Evolutionary conservation across 2,329 filamentous ascomycete species (phyloP).

Genomic region (Colletotrichum sp.): DNA sequence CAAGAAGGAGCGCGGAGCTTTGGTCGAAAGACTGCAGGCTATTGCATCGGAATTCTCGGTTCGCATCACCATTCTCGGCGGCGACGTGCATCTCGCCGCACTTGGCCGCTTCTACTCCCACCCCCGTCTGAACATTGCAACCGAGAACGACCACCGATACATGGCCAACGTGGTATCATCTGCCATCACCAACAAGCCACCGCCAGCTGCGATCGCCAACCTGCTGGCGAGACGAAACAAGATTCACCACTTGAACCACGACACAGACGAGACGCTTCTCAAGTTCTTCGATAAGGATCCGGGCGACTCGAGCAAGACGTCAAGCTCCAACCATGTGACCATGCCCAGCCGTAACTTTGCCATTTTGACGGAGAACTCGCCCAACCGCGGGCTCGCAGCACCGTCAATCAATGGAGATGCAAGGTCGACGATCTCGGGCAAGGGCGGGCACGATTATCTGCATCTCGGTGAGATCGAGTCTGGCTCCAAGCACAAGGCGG

Average conservation of each 20-base stretch:
- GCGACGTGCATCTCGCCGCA: constrained; percentile 91
- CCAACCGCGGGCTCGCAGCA: constrained; percentile 43
- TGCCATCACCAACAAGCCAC: constrained; percentile 94
- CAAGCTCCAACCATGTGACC: constrained; percentile 79
- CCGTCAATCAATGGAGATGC: constrained; percentile 23
- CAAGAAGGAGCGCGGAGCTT: constrained; percentile 81
- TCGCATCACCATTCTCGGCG: constrained; percentile 89
- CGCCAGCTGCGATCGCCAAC: constrained; percentile 86
- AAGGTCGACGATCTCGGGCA: constrained; percentile 41
- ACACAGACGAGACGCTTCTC: constrained; percentile 93
- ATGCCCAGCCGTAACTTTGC: constrained; percentile 96
- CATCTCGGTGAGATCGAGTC: constrained; percentile 79
- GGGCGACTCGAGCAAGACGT: constrained; percentile 76
- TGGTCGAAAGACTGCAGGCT: constrained; percentile 83
- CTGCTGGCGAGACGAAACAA: constrained; percentile 90
- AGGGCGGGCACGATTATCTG: constrained; percentile 73
- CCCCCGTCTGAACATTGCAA: constrained; percentile 76
- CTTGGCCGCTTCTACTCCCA: constrained; percentile 95
- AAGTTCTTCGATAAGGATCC: constrained; percentile 92
- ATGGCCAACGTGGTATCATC: constrained; percentile 96
- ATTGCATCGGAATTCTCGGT: constrained; percentile 87
- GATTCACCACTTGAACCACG: constrained; percentile 68
- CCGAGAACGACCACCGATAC: constrained; percentile 86
- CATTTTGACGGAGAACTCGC: constrained; percentile 87
- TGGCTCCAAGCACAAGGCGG: constrained; percentile 79